phyloP scores from a whole-genome alignment of 129 eudicot genomes.

The Cynara cardunculus region DNA sequence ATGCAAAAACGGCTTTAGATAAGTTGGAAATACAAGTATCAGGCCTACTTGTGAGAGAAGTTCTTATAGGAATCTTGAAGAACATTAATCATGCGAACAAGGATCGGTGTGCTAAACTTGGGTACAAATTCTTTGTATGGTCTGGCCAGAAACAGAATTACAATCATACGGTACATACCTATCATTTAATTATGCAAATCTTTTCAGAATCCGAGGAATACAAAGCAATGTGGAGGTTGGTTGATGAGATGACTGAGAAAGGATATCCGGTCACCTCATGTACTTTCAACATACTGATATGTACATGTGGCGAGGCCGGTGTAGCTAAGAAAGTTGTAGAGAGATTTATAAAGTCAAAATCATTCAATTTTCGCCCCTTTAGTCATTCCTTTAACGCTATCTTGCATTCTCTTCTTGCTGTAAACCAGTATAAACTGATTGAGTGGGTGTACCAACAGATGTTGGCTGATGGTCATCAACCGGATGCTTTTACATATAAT shows the following conservation, averaged over 20 bases:
- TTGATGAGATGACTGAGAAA: conserved; percentile 91
- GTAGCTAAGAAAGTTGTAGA: conserved; percentile 76
- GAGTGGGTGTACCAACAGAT: conserved; percentile 92
- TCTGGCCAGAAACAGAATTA: conserved; percentile 60
- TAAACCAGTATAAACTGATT: conserved; percentile 63
- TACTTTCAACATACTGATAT: conserved; percentile 73
- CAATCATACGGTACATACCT: conserved; percentile 57
- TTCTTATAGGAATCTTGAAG: conserved; percentile 61
- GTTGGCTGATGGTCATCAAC: conserved; percentile 57
- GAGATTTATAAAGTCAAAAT: conserved; percentile 67
- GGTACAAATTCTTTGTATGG: conserved; percentile 87
- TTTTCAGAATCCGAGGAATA: conserved; percentile 71
- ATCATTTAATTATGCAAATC: conserved; percentile 77
- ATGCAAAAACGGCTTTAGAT: conserved; percentile 51
- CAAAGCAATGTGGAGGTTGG: conserved; percentile 84
- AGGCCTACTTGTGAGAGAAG: conserved; percentile 64
- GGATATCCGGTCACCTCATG: conserved; percentile 79
- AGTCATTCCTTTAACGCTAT: conserved; percentile 75
- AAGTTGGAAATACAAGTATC: conserved; percentile 45
- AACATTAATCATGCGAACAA: conserved; percentile 43
- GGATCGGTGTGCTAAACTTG: conserved; percentile 59
- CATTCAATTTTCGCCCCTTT: conserved; percentile 75
- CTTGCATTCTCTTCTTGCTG: conserved; percentile 58
- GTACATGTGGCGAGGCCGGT: conserved; percentile 77
- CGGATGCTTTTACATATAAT: conserved; percentile 78